Conservation (phyloP, 75 land plant species). For the Selaginella moellendorffii region DNA sequence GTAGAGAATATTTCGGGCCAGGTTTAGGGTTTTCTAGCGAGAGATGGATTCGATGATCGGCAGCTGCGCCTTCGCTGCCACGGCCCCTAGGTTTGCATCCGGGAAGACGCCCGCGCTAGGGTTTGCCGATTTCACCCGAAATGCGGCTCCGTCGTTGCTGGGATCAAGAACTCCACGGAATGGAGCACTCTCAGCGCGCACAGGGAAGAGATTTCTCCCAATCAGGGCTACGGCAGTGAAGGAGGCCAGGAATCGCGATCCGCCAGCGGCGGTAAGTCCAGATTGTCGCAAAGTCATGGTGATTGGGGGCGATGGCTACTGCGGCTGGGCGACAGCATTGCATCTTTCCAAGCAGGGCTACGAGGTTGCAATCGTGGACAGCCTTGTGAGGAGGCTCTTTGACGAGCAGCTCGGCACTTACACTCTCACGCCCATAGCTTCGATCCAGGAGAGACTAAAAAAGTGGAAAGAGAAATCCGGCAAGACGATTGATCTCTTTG, state of each 20-base stretch:
- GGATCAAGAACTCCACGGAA: too few species aligned
- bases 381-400: conserved; percentile 70
- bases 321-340: conserved; percentile 99
- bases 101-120: too few species aligned
- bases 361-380: conserved; percentile 90
- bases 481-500: conserved; percentile 43
- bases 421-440: conserved; percentile 79
- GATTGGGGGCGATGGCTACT: conserved; percentile 96
- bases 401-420: conserved; percentile 90
- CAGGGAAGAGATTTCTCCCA: not conserved
- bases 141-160: too few species aligned
- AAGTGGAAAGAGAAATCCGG: conserved; percentile 75
- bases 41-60: too few species aligned
- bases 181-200: not conserved
- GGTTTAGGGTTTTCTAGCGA: too few species aligned
- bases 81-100: too few species aligned
- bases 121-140: too few species aligned
- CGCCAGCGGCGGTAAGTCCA: not conserved
- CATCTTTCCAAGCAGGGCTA: conserved; percentile 83
- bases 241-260: not conserved
- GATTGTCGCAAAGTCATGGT: conserved; percentile 49
- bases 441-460: conserved; percentile 65
- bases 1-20: too few species aligned
- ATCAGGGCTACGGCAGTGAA: not conserved
- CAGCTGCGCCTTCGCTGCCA: too few species aligned